Evolutionary conservation across 2,329 filamentous ascomycete species (phyloP).

Genomic region (Monilinia laxa): DNA sequence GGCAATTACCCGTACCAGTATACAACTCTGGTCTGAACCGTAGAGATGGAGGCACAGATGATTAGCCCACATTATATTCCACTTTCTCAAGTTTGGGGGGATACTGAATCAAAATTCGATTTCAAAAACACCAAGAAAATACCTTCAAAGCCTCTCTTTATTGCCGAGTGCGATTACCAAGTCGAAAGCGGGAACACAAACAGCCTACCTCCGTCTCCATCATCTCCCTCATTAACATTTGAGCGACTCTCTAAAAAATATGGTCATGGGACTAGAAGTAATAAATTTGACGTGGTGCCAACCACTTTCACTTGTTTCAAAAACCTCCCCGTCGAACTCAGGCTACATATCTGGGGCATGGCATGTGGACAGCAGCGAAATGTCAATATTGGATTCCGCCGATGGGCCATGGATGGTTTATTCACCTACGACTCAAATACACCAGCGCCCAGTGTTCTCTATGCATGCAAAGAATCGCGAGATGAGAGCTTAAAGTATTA

Average conservation of each 20-base stretch:
- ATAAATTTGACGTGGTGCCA: not conserved
- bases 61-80: not conserved
- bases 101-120: not conserved
- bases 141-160: constrained; percentile 1
- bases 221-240: constrained; percentile 20
- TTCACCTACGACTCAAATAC: constrained; percentile 2
- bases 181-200: constrained; percentile 1
- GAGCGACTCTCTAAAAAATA: constrained; percentile 5
- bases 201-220: not conserved
- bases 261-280: not conserved
- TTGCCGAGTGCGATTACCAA: constrained; percentile 22
- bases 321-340: constrained; percentile 7
- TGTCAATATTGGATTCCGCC: constrained; percentile 4
- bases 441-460: constrained; percentile 9
- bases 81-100: no score
- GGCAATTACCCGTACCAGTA: not conserved
- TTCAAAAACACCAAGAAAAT: not conserved
- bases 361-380: constrained; percentile 14
- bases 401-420: not conserved
- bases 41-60: constrained; percentile 4
- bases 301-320: constrained; percentile 14
- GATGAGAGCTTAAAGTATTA: constrained; percentile 15
- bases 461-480: constrained; percentile 14
- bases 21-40: not conserved
- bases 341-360: constrained; percentile 15